phyloP scores from a whole-genome alignment of 2,329 filamentous ascomycete genomes.

The Chrysosporium keratinophilum region DNA sequence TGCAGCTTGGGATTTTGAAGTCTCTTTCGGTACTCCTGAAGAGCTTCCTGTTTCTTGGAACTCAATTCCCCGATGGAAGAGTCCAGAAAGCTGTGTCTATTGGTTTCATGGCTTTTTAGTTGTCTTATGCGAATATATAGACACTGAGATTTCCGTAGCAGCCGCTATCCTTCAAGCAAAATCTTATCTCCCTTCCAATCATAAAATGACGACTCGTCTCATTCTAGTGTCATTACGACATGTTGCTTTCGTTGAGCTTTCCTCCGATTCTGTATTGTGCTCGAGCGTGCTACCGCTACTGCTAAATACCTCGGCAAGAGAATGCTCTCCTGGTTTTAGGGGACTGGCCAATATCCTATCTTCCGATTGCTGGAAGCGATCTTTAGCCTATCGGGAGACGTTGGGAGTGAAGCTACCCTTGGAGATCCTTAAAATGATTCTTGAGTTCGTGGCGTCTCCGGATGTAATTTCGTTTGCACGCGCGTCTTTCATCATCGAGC shows the following conservation, averaged over 20 bases:
- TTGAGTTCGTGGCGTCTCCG: slow-evolving; percentile 14
- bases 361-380: slow-evolving; percentile 20
- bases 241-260: slow-evolving; percentile 20
- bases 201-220: slow-evolving; percentile 6
- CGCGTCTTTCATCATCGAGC: slow-evolving; percentile 18
- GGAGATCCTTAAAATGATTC: slow-evolving; percentile 16
- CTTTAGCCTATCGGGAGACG: slow-evolving; percentile 15
- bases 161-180: slow-evolving; percentile 5
- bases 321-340: slow-evolving; percentile 19
- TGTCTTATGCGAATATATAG: slow-evolving; percentile 6
- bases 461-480: slow-evolving; percentile 20
- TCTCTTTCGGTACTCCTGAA: slow-evolving; percentile 11
- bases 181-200: slow-evolving; percentile 2
- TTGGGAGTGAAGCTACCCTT: slow-evolving; percentile 12
- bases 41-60: slow-evolving; percentile 9
- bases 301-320: too few relatives aligned
- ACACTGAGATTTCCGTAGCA: slow-evolving; percentile 9
- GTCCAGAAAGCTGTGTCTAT: slow-evolving; percentile 14
- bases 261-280: slow-evolving; percentile 11
- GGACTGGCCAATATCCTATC: slow-evolving; percentile 20
- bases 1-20: slow-evolving; percentile 20
- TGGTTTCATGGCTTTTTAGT: slow-evolving; percentile 19
- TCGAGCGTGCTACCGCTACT: slow-evolving; percentile 18
- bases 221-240: slow-evolving; percentile 20
- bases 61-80: slow-evolving; percentile 14